phyloP scores from a whole-genome alignment of 1,139 yeast genomes.

The Taiozyma sp. region DNA sequence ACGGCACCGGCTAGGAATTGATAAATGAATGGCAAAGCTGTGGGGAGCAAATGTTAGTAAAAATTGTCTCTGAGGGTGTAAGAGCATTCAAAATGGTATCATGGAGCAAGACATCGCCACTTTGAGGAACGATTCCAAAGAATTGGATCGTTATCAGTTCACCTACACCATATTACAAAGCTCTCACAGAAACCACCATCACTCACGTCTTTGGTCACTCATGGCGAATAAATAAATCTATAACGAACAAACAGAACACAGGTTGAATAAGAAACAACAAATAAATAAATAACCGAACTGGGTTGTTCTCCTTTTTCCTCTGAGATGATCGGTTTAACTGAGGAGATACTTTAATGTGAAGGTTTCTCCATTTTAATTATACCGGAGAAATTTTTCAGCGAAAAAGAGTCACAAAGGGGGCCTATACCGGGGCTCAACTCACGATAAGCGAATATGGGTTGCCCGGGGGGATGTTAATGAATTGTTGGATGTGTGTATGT shows the following conservation, averaged over 20 bases:
- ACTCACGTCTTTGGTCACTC: conserved; percentile 20
- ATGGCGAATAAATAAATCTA: conserved; percentile 2
- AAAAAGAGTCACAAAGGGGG: background rate
- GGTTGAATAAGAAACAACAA: background rate
- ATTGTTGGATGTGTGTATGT: no score
- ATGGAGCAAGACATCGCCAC: background rate
- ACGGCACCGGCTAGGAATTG: conserved; percentile 94
- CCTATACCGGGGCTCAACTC: background rate
- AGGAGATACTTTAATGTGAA: background rate
- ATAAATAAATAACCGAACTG: background rate
- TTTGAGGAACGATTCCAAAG: background rate
- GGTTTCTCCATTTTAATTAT: background rate
- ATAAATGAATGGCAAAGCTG: conserved; percentile 77
- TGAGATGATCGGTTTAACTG: background rate
- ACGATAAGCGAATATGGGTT: no score
- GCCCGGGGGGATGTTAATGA: no score
- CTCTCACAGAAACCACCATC: background rate
- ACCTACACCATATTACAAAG: no score
- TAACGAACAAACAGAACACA: background rate
- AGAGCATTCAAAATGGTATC: background rate
- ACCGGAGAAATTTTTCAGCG: background rate
- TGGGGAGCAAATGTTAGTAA: conserved; percentile 8
- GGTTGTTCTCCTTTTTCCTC: background rate
- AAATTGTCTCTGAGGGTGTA: no score
- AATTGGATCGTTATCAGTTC: background rate